These are phyloP conservation scores for Coemansia umbellata DNA, from an alignment of 192 early-diverging fungal species.

Conservation along the genomic window DNA sequence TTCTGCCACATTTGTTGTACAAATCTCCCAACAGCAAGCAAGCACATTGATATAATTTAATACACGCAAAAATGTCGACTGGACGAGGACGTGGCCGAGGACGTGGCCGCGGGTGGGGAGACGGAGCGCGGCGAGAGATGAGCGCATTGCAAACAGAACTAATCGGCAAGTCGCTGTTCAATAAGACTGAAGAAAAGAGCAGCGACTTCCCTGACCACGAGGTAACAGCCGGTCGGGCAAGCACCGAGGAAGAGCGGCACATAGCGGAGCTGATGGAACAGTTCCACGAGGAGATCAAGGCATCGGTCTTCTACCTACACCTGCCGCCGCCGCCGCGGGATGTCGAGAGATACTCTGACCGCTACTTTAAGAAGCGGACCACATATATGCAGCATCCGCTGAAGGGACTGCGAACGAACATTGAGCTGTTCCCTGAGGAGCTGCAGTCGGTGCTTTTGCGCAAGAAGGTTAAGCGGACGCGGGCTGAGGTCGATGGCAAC, in stretches of 20 bases:
- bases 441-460: slow-evolving; percentile 28
- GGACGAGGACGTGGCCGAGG: slow-evolving; percentile 44
- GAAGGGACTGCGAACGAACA: slow-evolving; percentile 30
- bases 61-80: slow-evolving; percentile 18
- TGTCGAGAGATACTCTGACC: slow-evolving; percentile 48
- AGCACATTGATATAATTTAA: too few relatives aligned
- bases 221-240: slow-evolving; percentile 1
- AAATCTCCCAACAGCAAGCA: too few relatives aligned
- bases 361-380: slow-evolving; percentile 15
- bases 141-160: slow-evolving; percentile 46
- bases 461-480: slow-evolving; percentile 28
- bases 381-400: slow-evolving; percentile 16
- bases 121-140: slow-evolving; percentile 31
- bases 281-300: slow-evolving; percentile 14
- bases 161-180: slow-evolving; percentile 18
- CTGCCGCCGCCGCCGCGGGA: slow-evolving; percentile 31
- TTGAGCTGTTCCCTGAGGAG: slow-evolving; percentile 44
- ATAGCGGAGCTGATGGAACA: slow-evolving; percentile 23
- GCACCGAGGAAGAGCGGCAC: slow-evolving; percentile 30
- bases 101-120: slow-evolving; percentile 39
- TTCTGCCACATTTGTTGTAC: too few relatives aligned
- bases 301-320: slow-evolving; percentile 43
- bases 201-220: slow-evolving; percentile 30
- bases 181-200: slow-evolving; percentile 5
- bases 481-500: slow-evolving; percentile 3